A percentile compares a stretch with the other conserved stretches of the same genome.
Conservation (phyloP, 176 grass and related monocot genomes). For the Tuctoria greenei region DNA sequence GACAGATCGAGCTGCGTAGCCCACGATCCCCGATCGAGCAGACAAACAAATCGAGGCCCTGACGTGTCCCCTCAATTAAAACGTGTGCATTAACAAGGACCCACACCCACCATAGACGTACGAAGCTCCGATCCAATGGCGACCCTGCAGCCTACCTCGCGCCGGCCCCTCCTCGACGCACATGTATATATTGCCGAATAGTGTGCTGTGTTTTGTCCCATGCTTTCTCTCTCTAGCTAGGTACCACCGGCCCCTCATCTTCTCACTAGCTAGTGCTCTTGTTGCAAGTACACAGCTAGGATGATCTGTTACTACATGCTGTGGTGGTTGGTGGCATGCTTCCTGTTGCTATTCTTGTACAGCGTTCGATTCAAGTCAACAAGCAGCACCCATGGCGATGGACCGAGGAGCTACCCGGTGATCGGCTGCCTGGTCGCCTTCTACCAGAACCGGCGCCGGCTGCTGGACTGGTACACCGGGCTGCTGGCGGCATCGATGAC, state of each 20-base stretch:
- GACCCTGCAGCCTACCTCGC: conserved; percentile 16
- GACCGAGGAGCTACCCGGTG: conserved; percentile 52
- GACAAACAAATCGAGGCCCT: conserved; percentile 10
- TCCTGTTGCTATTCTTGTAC: conserved; percentile 32
- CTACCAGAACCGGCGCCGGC: conserved; percentile 62
- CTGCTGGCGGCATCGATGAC: conserved; percentile 59
- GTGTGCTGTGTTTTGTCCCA: not conserved
- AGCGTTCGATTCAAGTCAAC: not conserved
- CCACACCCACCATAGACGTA: not conserved
- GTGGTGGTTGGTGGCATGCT: conserved; percentile 22
- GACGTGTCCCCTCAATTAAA: not conserved
- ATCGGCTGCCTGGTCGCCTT: conserved; percentile 68
- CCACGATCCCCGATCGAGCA: too few species aligned
- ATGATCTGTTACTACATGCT: conserved; percentile 42
- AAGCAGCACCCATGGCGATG: conserved; percentile 8
- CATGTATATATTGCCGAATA: conserved; percentile 11
- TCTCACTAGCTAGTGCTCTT: not conserved
- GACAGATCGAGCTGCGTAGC: not conserved
- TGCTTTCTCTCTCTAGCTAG: too few species aligned
- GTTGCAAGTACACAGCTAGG: not conserved
- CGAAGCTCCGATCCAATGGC: conserved; percentile 37
- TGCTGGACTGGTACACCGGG: conserved; percentile 76
- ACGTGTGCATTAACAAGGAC: conserved; percentile 47
- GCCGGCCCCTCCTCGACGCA: not conserved
- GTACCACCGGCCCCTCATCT: conserved; percentile 15